phyloP scores from a whole-genome alignment of 83 land plant species.

The Picea abies region DNA sequence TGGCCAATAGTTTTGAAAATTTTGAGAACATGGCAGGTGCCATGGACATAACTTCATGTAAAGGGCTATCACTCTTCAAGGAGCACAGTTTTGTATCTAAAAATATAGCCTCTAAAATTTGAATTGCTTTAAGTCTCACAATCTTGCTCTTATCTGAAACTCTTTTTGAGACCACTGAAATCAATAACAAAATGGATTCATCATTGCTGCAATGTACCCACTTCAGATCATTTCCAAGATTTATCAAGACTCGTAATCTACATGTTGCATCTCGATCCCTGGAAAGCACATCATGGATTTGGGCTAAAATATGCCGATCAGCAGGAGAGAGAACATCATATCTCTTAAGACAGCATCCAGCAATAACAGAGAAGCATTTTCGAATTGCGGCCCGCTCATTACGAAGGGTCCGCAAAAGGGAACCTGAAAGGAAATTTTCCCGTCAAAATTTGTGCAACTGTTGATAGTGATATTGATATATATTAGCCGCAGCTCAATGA shows the following conservation, averaged over 20 bases:
- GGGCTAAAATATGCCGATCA: slow-evolving; percentile 9
- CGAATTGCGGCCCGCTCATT: slow-evolving; percentile 34
- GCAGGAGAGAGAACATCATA: slow-evolving; percentile 6
- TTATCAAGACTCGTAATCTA: slow-evolving; percentile 25
- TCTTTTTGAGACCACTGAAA: slow-evolving; percentile 19
- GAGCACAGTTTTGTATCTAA: slow-evolving; percentile 4
- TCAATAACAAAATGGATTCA: neutral
- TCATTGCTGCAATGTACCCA: neutral
- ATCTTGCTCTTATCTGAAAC: slow-evolving; percentile 26
- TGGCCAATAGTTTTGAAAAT: slow-evolving; percentile 20
- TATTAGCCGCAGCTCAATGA: neutral
- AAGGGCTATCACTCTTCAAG: neutral
- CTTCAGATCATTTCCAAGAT: slow-evolving; percentile 9
- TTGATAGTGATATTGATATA: neutral
- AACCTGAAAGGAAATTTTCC: slow-evolving; percentile 16
- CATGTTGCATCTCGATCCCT: slow-evolving; percentile 35
- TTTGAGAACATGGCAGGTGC: slow-evolving; percentile 17
- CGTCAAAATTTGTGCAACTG: neutral
- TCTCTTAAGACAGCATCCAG: slow-evolving; percentile 20
- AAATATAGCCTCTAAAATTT: slow-evolving; percentile 17
- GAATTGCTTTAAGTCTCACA: slow-evolving; percentile 33
- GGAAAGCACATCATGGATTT: slow-evolving; percentile 11
- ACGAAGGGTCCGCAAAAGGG: slow-evolving; percentile 17
- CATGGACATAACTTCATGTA: neutral
- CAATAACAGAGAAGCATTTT: slow-evolving; percentile 24